phyloP scores from a whole-genome alignment of 352 stramenopile genomes.

The Phytophthora pseudosyringae region DNA sequence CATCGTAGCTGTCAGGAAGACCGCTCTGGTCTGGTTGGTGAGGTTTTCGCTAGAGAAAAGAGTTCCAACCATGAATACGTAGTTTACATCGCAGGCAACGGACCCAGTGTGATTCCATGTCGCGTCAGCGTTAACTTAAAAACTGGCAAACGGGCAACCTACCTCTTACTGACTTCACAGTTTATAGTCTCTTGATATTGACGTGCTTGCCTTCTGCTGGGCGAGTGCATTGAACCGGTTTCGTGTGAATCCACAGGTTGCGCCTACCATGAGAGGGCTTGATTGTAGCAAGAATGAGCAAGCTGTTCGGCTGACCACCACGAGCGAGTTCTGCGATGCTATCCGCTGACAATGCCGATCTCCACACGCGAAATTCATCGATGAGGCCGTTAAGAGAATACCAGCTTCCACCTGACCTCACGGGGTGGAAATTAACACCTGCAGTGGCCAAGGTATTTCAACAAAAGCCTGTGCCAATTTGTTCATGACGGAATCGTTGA shows the following conservation, averaged over 20 bases:
- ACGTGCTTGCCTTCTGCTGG: slow-evolving; percentile 6
- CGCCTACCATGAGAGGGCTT: slow-evolving; percentile 4
- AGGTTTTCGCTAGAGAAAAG: no score
- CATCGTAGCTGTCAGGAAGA: no score
- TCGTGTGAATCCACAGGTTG: slow-evolving; percentile 1
- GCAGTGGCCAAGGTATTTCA: neutral
- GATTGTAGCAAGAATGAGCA: neutral
- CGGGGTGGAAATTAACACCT: neutral
- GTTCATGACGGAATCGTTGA: slow-evolving; percentile 4
- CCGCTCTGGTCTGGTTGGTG: no score
- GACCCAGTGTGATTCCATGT: no score
- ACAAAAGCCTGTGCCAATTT: slow-evolving; percentile 19
- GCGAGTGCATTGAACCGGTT: slow-evolving; percentile 3
- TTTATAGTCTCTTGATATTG: no score
- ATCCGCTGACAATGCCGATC: neutral
- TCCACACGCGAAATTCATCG: slow-evolving; percentile 23
- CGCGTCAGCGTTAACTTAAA: no score
- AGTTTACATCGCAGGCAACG: no score
- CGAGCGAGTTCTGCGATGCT: neutral
- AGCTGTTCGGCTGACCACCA: neutral
- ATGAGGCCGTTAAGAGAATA: slow-evolving; percentile 27
- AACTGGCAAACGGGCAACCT: no score
- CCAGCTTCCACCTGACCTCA: neutral
- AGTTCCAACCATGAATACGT: no score
- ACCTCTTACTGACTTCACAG: no score